Base-by-base conservation (phyloP, 202 grass and related monocot species). In the Setaria viridis region DNA sequence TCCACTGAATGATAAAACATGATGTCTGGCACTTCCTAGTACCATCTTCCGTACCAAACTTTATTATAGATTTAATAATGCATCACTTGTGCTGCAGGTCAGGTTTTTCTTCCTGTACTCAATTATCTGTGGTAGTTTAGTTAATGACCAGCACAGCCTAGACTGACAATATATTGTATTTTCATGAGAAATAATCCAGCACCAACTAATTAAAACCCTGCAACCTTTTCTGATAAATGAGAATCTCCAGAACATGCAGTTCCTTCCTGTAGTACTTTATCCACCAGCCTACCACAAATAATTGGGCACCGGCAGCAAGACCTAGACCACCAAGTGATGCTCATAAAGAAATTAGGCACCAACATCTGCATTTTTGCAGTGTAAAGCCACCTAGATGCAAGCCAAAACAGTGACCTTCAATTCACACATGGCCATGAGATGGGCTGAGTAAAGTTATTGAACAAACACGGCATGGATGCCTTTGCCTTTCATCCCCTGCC, bases 391-490 rank as follows among this genome's bases (percentile, higher is more conserved):
- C 56, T 56, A 78, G 73, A 54, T 58, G 87, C 42, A 66, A 80
- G 72, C 69, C 47, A 41, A 57, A 80, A 75, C 69, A 76, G 16
- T 76, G 62, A 77, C 45, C 33, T 85, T 85, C 53, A 32, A 35
- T 43, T 63, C 84, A 86, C 30, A 63, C 35, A 72, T 25, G 76
- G 34, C 67, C 84, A 54, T 86, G 76, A 46, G 73, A 50, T 66
- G 74, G 80, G 69, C n/a, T 42, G 59, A 74, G 39, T 41, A 41
- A 41, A 41, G 79, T 89, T 75, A 50, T 75, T 88, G 45, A 88
- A 42, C 14, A n/a, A n/a, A 15, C 78, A 67, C 25, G 37, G 48
- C 67, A 59, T 59, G 29, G 37, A 80, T 80, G 13, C 62, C 48
- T 33, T 9, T 70, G 62, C 49, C 67, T 88, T 80, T 74, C 68